Evolutionary conservation across 1,284 basidiomycete species (phyloP).

Genomic region (Phenoliferia sp.): DNA sequence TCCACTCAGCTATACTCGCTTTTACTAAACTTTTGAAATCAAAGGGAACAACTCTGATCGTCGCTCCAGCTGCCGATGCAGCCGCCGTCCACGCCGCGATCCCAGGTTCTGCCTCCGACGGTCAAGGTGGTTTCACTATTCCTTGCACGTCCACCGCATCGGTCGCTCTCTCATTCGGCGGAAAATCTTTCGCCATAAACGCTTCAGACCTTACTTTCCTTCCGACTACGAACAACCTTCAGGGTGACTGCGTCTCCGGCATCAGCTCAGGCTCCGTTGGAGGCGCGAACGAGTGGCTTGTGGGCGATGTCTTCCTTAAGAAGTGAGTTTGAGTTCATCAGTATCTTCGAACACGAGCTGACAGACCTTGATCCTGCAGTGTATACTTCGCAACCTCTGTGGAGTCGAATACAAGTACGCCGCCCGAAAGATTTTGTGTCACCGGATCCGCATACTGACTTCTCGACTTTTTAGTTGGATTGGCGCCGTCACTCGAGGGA

Average conservation of each 20-base stretch:
- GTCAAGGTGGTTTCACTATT: conserved; percentile 35
- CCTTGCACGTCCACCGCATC: conserved; percentile 50
- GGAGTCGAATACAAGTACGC: background rate
- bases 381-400: background rate
- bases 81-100: conserved; percentile 56
- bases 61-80: conserved; percentile 49
- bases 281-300: conserved; percentile 64
- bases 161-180: conserved; percentile 66
- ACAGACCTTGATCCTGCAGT: background rate
- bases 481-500: background rate
- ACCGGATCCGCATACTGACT: too few species aligned
- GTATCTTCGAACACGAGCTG: background rate
- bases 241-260: conserved; percentile 66
- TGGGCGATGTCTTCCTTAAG: conserved; percentile 36
- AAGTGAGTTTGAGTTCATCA: background rate
- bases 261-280: conserved; percentile 62
- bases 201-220: conserved; percentile 63
- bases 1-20: conserved; percentile 20
- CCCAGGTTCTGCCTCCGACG: conserved; percentile 52
- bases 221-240: conserved; percentile 57
- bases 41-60: conserved; percentile 44
- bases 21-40: conserved; percentile 14
- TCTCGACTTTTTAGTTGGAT: background rate
- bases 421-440: too few species aligned
- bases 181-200: conserved; percentile 58